Percentiles rank a stretch among this genome's conserved stretches.
These are phyloP conservation scores for Amphibolis antarctica DNA, from an alignment of 106 monocot species.

Conservation along the genomic window DNA sequence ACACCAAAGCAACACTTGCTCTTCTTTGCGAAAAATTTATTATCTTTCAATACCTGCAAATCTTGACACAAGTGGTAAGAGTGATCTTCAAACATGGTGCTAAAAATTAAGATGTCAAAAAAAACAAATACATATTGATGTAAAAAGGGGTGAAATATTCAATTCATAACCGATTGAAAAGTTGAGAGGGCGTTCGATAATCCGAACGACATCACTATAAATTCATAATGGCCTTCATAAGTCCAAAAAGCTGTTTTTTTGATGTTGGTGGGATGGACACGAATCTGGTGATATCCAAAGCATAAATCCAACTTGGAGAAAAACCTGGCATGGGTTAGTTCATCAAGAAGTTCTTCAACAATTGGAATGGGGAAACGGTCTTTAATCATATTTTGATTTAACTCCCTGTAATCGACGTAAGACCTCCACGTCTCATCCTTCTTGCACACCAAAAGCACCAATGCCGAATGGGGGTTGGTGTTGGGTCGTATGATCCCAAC, in stretches of 20 bases:
- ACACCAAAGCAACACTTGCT: neutral
- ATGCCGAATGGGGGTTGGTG: neutral
- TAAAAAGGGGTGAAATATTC: neutral
- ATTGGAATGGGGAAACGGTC: conserved; percentile 4
- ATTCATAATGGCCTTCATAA: conserved; percentile 3
- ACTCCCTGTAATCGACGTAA: neutral
- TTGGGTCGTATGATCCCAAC: neutral
- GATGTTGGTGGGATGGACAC: neutral
- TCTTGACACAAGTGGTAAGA: neutral
- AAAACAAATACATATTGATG: conserved; percentile 1
- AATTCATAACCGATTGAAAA: conserved; percentile 7
- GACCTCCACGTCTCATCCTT: conserved; percentile 1
- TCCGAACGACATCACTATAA: conserved; percentile 3
- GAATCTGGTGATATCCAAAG: conserved; percentile 2
- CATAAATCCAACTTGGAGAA: conserved; percentile 1
- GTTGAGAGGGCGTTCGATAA: conserved; percentile 1
- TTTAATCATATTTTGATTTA: neutral
- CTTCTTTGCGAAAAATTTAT: neutral
- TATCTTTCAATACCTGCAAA: neutral
- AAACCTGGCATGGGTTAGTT: neutral
- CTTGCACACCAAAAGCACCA: neutral
- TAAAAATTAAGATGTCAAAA: conserved; percentile 6
- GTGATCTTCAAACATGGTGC: neutral
- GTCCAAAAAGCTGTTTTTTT: conserved; percentile 6
- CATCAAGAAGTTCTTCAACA: conserved; percentile 2